A percentile compares a stretch with the other conserved stretches of the same genome.
These are phyloP conservation scores for Drosera capensis DNA, from an alignment of 148 eudicot species.

Conservation along the genomic window DNA sequence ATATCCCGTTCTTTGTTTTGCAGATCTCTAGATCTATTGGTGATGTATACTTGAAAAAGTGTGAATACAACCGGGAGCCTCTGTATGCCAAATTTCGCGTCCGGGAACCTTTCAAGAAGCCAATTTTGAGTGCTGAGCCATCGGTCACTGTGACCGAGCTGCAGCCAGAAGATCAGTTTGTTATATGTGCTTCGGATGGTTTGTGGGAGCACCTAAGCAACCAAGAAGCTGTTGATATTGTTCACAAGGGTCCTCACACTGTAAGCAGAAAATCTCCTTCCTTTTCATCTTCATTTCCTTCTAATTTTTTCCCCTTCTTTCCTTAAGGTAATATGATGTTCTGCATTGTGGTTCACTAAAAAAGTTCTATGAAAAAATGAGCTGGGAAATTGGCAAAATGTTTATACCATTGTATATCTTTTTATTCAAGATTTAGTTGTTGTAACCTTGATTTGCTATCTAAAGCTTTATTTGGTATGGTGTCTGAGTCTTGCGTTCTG, in stretches of 20 bases:
- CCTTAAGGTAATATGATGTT: too few relatives aligned
- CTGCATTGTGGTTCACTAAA: too few relatives aligned
- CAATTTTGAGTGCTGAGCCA: conserved; percentile 24
- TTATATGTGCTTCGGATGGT: conserved; percentile 34
- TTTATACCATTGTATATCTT: too few relatives aligned
- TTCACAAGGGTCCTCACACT: conserved; percentile 17
- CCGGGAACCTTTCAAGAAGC: conserved; percentile 22
- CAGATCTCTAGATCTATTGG: conserved; percentile 32
- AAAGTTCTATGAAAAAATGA: too few relatives aligned
- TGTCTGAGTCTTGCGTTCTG: too few relatives aligned
- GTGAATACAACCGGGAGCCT: conserved; percentile 24
- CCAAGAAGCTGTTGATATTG: conserved; percentile 31
- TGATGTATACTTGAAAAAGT: conserved; percentile 25
- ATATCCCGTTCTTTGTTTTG: conserved; percentile 4
- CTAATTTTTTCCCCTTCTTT: neutral
- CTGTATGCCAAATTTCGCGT: conserved; percentile 19
- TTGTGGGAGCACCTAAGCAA: conserved; percentile 35
- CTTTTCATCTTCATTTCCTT: neutral
- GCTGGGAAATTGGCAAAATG: too few relatives aligned
- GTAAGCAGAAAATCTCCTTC: conserved; percentile 10
- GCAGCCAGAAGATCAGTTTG: conserved; percentile 21
- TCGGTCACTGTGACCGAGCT: conserved; percentile 20
- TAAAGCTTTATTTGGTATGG: too few relatives aligned
- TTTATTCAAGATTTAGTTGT: too few relatives aligned
- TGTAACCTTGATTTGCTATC: too few relatives aligned